These are phyloP conservation scores for Lactarius trivialis DNA, from an alignment of 768 basidiomycete species.

Conservation along the genomic window DNA sequence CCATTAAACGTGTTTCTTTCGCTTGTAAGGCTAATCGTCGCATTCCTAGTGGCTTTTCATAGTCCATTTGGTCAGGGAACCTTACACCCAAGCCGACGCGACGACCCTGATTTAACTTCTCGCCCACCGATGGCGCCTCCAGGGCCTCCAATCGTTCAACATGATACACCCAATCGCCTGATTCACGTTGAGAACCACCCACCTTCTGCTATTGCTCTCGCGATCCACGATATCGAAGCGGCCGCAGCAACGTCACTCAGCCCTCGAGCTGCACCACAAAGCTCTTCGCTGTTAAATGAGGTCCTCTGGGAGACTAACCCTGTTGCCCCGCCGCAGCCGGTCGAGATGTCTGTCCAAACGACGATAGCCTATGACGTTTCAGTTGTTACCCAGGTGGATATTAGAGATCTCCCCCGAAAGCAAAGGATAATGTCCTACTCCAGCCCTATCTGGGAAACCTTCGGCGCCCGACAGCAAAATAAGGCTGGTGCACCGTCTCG, in stretches of 20 bases:
- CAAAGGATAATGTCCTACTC: conserved; percentile 15
- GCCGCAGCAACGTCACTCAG: neutral
- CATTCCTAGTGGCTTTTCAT: conserved; percentile 24
- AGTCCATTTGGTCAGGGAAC: neutral
- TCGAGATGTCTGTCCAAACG: neutral
- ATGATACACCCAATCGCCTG: neutral
- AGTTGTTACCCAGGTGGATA: neutral
- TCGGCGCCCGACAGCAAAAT: neutral
- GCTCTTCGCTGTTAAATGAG: neutral
- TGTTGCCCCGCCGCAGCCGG: neutral
- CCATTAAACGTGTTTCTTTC: conserved; percentile 6
- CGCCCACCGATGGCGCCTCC: neutral
- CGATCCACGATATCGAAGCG: conserved; percentile 4
- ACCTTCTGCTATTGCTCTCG: neutral
- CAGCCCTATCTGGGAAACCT: conserved; percentile 13
- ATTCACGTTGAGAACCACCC: neutral
- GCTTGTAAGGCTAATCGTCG: conserved; percentile 1
- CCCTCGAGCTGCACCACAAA: neutral
- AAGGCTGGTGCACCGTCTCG: neutral
- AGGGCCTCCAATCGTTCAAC: neutral
- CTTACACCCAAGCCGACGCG: neutral
- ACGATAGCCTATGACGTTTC: neutral
- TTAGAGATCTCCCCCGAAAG: neutral
- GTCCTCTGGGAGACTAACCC: neutral
- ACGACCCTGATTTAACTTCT: neutral